phyloP scores from a whole-genome alignment of 2,329 filamentous ascomycete genomes.

The Corniculantispora saksenae region DNA sequence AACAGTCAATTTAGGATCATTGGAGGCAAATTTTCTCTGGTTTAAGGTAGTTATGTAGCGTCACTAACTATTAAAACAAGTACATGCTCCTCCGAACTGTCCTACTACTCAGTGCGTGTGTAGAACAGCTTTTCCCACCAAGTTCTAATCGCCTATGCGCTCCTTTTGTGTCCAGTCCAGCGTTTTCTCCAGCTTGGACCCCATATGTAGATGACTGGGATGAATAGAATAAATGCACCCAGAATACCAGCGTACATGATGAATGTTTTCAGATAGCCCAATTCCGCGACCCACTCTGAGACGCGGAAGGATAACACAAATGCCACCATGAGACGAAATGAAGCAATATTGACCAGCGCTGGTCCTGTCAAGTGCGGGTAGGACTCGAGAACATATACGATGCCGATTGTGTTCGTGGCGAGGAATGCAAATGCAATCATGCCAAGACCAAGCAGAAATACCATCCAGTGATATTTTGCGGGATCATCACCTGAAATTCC shows the following conservation, averaged over 20 bases:
- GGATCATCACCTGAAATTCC: conserved; percentile 29
- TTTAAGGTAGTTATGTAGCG: too few relatives aligned
- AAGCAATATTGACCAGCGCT: conserved; percentile 35
- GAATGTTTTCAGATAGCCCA: conserved; percentile 30
- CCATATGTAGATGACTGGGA: conserved; percentile 31
- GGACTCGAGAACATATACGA: conserved; percentile 36
- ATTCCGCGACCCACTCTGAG: conserved; percentile 29
- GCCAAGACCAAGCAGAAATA: conserved; percentile 30
- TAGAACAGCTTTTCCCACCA: too few relatives aligned
- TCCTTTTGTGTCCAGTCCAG: conserved; percentile 6
- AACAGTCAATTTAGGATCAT: too few relatives aligned
- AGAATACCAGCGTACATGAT: conserved; percentile 34
- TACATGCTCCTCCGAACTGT: too few relatives aligned
- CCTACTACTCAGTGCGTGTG: too few relatives aligned
- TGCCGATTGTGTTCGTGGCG: conserved; percentile 29
- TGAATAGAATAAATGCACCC: conserved; percentile 31
- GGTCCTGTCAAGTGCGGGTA: conserved; percentile 31
- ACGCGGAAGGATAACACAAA: conserved; percentile 32
- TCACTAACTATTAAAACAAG: too few relatives aligned
- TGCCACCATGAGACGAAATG: conserved; percentile 32
- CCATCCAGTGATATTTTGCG: conserved; percentile 27
- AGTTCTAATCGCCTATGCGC: too few relatives aligned
- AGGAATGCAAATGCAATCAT: conserved; percentile 33
- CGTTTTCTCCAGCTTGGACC: conserved; percentile 3
- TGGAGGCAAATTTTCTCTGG: too few relatives aligned